Conservation (phyloP, 2,329 filamentous ascomycete species). For the Neonectria coccinea region DNA sequence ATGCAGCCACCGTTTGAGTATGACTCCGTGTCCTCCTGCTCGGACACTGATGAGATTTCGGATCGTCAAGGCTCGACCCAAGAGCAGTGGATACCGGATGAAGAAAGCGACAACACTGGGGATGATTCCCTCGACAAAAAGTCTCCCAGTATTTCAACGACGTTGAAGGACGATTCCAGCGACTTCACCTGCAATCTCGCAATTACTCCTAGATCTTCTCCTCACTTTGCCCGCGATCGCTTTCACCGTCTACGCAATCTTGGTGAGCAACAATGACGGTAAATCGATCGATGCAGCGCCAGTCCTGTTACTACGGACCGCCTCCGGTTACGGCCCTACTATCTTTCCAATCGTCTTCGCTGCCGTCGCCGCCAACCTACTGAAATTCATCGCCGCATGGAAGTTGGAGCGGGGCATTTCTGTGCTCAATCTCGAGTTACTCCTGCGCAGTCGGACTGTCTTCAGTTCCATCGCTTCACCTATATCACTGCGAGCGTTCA, state of each 20-base stretch:
- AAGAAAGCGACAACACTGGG: too few species aligned
- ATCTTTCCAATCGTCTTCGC: not conserved
- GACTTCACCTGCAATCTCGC: too few species aligned
- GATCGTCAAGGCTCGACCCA: too few species aligned
- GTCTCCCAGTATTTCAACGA: too few species aligned
- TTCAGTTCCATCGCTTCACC: conserved; percentile 19
- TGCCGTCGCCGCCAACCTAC: not conserved
- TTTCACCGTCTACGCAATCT: not conserved
- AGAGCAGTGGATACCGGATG: too few species aligned
- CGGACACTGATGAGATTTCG: too few species aligned
- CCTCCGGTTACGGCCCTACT: not conserved
- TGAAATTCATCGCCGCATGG: conserved; percentile 5
- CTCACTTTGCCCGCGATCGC: too few species aligned
- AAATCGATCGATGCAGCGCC: not conserved
- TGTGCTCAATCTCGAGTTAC: conserved; percentile 11
- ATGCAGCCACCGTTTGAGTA: too few species aligned
- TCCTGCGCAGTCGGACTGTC: conserved; percentile 23
- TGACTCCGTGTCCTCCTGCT: too few species aligned
- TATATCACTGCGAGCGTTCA: conserved; percentile 12
- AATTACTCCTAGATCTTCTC: too few species aligned
- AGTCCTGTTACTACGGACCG: not conserved
- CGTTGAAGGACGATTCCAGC: too few species aligned
- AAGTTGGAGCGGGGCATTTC: conserved; percentile 22
- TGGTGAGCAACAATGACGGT: not conserved
- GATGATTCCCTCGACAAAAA: too few species aligned